Percentiles rank a stretch among this genome's conserved stretches.
phyloP scores from a whole-genome alignment of 1,284 basidiomycete species.

The Puccinia horiana region DNA sequence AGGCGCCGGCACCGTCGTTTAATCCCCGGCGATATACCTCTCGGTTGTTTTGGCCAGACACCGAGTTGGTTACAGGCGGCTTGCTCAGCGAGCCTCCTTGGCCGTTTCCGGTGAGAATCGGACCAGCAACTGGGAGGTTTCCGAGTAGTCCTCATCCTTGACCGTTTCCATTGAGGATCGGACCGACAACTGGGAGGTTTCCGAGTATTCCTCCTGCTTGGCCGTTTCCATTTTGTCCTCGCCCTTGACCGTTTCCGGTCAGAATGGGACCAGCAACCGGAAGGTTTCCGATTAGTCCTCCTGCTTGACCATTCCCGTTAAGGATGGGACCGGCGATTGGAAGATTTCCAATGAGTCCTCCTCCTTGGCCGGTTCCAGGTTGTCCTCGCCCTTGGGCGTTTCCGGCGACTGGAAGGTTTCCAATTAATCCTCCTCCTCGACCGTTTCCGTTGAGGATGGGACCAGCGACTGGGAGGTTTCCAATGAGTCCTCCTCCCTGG shows the following conservation, averaged over 20 bases:
- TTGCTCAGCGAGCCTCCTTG: no score
- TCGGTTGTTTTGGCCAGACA: not conserved
- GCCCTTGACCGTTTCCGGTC: no score
- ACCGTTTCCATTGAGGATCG: no score
- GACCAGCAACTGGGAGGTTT: no score
- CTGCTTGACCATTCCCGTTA: not conserved
- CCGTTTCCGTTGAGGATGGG: not conserved
- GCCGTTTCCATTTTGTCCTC: no score
- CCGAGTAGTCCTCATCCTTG: no score
- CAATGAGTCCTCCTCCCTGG: not conserved
- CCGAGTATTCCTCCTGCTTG: not conserved
- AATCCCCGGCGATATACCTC: not conserved
- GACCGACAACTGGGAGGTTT: no score
- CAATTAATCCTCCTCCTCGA: not conserved
- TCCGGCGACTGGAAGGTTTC: not conserved
- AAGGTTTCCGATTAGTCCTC: not conserved
- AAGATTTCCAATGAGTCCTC: not conserved
- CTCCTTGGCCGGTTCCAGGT: no score
- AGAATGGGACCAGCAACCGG: not conserved
- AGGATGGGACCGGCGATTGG: not conserved
- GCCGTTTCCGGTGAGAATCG: no score
- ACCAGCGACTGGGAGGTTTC: not conserved
- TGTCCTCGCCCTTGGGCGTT: no score
- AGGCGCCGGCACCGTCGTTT: no score
- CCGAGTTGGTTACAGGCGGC: no score